Evolutionary conservation across 140 eudicot species (phyloP).

Genomic region (Flaveria floridana): DNA sequence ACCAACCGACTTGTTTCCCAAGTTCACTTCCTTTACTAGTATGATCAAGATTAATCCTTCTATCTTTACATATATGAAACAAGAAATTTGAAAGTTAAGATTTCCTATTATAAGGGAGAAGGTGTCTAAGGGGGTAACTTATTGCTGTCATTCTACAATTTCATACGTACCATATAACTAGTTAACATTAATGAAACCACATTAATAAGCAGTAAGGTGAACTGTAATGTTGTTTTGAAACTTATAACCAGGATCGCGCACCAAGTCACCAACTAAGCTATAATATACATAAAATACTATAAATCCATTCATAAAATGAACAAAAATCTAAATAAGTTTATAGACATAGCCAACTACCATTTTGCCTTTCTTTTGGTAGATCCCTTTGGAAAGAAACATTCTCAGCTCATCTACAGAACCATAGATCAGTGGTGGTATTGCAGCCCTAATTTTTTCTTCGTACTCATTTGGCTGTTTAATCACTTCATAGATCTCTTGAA

Average conservation of each 20-base stretch:
- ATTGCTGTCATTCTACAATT: not conserved
- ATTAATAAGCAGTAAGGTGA: not conserved
- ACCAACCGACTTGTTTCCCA: no score
- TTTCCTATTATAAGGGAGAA: not conserved
- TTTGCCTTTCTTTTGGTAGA: slow-evolving; percentile 2
- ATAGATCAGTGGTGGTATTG: not conserved
- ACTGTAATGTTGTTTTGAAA: not conserved
- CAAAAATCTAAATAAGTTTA: not conserved
- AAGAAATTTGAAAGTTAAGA: no score
- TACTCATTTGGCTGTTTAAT: not conserved
- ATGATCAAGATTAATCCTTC: no score
- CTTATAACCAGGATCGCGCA: not conserved
- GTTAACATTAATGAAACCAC: not conserved
- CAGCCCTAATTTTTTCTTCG: not conserved
- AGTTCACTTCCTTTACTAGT: no score
- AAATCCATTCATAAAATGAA: not conserved
- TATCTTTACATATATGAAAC: no score
- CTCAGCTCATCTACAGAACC: not conserved
- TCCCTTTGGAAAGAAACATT: not conserved
- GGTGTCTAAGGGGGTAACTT: not conserved
- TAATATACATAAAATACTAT: not conserved
- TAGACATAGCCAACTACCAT: slow-evolving; percentile 10
- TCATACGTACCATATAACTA: not conserved
- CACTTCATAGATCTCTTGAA: not conserved
- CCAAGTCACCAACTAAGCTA: no score